These are phyloP conservation scores for Fusarium annulatum DNA, from an alignment of 2,329 filamentous ascomycete genomes.

Conservation along the genomic window DNA sequence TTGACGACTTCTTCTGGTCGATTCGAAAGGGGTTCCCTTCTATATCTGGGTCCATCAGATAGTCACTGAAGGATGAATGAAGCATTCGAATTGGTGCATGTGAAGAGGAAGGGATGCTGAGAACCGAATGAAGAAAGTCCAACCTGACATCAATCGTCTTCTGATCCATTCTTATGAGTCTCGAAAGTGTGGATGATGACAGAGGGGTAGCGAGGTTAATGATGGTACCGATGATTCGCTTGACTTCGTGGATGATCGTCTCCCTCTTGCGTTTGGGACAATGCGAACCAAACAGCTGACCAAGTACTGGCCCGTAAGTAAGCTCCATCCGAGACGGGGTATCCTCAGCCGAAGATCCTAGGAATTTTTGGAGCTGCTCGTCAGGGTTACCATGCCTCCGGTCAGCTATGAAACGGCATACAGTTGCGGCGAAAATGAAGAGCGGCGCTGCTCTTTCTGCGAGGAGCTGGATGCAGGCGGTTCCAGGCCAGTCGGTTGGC, in stretches of 20 bases:
- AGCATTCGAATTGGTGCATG: background rate
- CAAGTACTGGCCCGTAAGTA: background rate
- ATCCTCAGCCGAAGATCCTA: background rate
- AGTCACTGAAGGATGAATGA: background rate
- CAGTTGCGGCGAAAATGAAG: background rate
- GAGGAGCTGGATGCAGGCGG: background rate
- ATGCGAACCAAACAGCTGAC: background rate
- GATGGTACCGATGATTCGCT: background rate
- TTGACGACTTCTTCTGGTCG: fast-evolving
- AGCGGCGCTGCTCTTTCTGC: background rate
- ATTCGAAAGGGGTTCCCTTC: background rate
- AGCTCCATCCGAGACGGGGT: fast-evolving
- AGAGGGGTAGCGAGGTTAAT: background rate
- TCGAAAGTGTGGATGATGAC: background rate
- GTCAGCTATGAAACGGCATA: background rate
- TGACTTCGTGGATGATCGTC: background rate
- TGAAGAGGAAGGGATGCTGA: background rate
- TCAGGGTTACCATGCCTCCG: background rate
- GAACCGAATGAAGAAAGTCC: background rate
- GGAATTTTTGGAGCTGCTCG: background rate
- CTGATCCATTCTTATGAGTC: background rate
- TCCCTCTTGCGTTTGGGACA: background rate
- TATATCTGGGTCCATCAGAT: background rate
- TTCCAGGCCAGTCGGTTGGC: background rate
- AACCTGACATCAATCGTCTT: background rate